Base-by-base conservation (phyloP, 2,329 filamentous ascomycete species). In the Calonectria hongkongensis region DNA sequence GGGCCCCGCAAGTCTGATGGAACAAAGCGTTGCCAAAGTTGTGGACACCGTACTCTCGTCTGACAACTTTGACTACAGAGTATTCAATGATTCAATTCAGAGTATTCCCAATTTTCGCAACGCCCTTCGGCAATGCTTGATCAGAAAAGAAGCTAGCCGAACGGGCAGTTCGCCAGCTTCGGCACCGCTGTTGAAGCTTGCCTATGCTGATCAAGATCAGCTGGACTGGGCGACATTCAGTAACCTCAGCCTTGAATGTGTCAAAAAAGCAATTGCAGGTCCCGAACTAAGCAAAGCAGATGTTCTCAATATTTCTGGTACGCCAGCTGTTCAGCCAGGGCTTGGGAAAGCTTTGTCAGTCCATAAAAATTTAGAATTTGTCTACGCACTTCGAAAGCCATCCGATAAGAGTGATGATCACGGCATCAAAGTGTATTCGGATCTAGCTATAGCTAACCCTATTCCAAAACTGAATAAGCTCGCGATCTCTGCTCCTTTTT, bases 311-410 rank as follows among this genome's bases (percentile, higher is more conserved):
- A 47, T 72, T 36, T 56, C 72, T 2, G 41, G 47, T 2, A 51
- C 28, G 18, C n/a, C 3, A 3, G 33, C 50, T 27, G 18, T 4
- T 10, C 21, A 56, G 15, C 36, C 54, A 25, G 63, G 51, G 39
- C 64, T 73, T 5, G 39, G 58, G 5, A 27, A 48, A 7, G 64
- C 68, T n/a, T 30, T 73, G 18, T 60, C 71, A 13, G 27, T 36
- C 12, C 58, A 71, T 10, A 18, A 41, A 12, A 33, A 6, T n/a
- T 28, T 73, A 16, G 43, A 73, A 18, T 51, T 27, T 15, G 28
- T 73, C 9, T 65, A 73, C n/a, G 51, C 66, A 7, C 33, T 72
- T 9, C 60, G 66, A 21, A 25, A 28, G 10, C 69, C 68, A 8
- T 18, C 48, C 12, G 50, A 65, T 1, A 18, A 72, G 27, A 39